Percentiles rank a stretch among this genome's conserved stretches.
phyloP scores from a whole-genome alignment of 345 rosid genomes.

The Gossypium rotundifolium region DNA sequence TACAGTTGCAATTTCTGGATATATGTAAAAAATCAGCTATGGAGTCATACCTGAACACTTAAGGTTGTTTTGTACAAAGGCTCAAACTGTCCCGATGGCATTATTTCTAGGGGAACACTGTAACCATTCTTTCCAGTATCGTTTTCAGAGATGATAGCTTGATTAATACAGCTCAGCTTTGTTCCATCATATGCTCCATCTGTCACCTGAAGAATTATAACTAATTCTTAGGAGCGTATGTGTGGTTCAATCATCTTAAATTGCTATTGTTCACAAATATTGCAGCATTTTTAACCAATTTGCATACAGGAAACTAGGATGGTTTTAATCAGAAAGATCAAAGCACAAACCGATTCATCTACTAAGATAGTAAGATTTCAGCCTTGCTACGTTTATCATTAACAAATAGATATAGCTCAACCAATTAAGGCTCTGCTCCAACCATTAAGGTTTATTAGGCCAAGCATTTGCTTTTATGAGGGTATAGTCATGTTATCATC shows the following conservation, averaged over 20 bases:
- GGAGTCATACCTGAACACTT: slow-evolving; percentile 55
- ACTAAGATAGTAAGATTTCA: not conserved
- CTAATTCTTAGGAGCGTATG: not conserved
- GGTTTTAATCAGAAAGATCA: not conserved
- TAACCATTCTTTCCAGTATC: slow-evolving; percentile 47
- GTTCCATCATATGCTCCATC: slow-evolving; percentile 79
- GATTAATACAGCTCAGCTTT: slow-evolving; percentile 53
- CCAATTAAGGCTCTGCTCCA: not conserved
- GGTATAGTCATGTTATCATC: not conserved
- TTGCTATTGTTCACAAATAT: not conserved
- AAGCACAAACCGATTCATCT: not conserved
- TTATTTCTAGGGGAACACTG: slow-evolving; percentile 76
- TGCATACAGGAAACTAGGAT: not conserved
- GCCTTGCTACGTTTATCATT: not conserved
- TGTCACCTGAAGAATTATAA: slow-evolving; percentile 38
- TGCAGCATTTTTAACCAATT: not conserved
- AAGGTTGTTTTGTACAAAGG: slow-evolving; percentile 78
- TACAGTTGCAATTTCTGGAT: not conserved
- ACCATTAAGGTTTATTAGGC: not conserved
- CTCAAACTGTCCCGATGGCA: slow-evolving; percentile 91
- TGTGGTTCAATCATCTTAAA: not conserved
- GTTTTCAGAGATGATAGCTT: slow-evolving; percentile 63
- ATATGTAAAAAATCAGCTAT: not conserved
- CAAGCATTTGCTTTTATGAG: not conserved
- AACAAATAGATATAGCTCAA: not conserved